phyloP scores from a whole-genome alignment of 2,329 filamentous ascomycete genomes.

The Ceratocystis destructans region DNA sequence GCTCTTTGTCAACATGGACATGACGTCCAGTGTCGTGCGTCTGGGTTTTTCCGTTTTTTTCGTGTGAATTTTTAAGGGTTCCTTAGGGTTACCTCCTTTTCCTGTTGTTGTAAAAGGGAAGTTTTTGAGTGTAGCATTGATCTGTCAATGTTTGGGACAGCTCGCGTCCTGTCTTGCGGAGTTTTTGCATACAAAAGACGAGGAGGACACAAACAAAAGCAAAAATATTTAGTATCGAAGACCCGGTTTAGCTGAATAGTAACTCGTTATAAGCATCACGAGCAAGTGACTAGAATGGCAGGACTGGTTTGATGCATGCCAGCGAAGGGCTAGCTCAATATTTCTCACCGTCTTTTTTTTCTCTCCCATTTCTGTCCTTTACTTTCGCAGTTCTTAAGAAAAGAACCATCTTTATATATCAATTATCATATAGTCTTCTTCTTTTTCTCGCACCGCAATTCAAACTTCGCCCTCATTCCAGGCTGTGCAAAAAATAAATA shows the following conservation, averaged over 20 bases:
- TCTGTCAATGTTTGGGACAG: background rate
- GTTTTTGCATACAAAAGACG: too few relatives aligned
- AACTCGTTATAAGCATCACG: background rate
- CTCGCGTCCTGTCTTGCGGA: background rate
- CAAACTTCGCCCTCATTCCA: background rate
- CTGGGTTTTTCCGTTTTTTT: too few relatives aligned
- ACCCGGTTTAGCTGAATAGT: too few relatives aligned
- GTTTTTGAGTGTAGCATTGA: too few relatives aligned
- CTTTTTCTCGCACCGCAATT: background rate
- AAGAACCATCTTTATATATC: background rate
- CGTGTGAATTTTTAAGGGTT: too few relatives aligned
- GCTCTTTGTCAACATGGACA: too few relatives aligned
- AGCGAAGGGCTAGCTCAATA: background rate
- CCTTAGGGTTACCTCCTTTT: too few relatives aligned
- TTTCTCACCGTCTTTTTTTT: constrained; percentile 3
- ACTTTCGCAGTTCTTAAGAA: background rate
- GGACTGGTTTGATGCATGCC: constrained; percentile 3
- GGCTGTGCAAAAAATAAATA: background rate
- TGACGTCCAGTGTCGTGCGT: too few relatives aligned
- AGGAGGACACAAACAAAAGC: too few relatives aligned
- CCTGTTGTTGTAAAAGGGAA: too few relatives aligned
- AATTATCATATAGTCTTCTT: background rate
- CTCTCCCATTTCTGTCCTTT: background rate
- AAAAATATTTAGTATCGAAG: too few relatives aligned
- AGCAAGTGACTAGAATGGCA: background rate